phyloP scores from a whole-genome alignment of 2,329 filamentous ascomycete genomes.

The Cladophialophora carrionii region DNA sequence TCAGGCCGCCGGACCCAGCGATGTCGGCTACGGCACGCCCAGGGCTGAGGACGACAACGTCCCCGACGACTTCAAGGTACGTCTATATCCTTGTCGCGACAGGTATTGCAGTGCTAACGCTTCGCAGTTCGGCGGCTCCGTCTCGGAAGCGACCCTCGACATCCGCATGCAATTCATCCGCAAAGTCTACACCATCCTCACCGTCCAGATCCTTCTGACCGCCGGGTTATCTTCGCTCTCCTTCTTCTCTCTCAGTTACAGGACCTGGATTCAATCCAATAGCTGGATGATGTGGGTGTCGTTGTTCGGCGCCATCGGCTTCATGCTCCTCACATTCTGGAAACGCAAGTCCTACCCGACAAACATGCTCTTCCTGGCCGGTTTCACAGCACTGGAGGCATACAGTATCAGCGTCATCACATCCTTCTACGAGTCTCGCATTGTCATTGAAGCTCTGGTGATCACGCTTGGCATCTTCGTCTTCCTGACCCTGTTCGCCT shows the following conservation, averaged over 20 bases:
- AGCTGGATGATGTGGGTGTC: constrained; percentile 84
- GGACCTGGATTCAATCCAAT: constrained; percentile 81
- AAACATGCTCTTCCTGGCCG: constrained; percentile 88
- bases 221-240: constrained; percentile 78
- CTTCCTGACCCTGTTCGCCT: constrained; percentile 76
- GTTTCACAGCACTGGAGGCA: constrained; percentile 88
- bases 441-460: constrained; percentile 88
- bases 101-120: constrained; percentile 11
- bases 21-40: constrained; percentile 59
- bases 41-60: constrained; percentile 86
- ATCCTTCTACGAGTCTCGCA: constrained; percentile 79
- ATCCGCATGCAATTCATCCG: constrained; percentile 96
- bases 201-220: constrained; percentile 88
- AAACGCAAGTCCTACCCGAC: constrained; percentile 94
- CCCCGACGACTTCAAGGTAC: constrained; percentile 94
- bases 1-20: constrained; percentile 60
- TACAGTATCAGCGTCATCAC: constrained; percentile 93
- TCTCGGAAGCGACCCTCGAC: constrained; percentile 90
- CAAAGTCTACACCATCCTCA: constrained; percentile 98
- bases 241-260: constrained; percentile 81
- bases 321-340: constrained; percentile 89
- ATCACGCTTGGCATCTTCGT: constrained; percentile 74
- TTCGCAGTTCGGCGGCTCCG: constrained; percentile 80
- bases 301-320: constrained; percentile 78
- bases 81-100: constrained; percentile 7